A percentile compares a stretch with the other conserved stretches of the same genome.
phyloP scores from a whole-genome alignment of 2,329 filamentous ascomycete genomes.

The Coleophoma eucalyptorum region DNA sequence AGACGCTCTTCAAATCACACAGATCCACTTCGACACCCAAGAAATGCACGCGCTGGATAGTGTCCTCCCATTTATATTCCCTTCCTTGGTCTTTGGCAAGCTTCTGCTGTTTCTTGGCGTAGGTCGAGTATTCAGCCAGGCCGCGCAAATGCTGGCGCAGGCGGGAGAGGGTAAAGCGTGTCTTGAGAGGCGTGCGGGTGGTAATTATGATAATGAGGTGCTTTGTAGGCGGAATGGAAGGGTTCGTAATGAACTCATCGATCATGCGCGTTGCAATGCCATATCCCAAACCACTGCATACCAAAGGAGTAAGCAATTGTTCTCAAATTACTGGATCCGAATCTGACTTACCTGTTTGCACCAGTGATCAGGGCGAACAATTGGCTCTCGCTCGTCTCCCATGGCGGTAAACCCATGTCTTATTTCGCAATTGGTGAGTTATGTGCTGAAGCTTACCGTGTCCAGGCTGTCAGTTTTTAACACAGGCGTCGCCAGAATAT shows the following conservation, averaged over 20 bases:
- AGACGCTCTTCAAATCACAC: slow-evolving; percentile 50
- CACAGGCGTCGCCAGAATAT: neutral
- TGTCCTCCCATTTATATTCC: slow-evolving; percentile 41
- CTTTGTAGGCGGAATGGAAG: slow-evolving; percentile 58
- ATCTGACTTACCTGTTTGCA: slow-evolving; percentile 67
- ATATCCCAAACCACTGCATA: slow-evolving; percentile 75
- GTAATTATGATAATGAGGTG: slow-evolving; percentile 79
- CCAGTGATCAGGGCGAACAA: slow-evolving; percentile 74
- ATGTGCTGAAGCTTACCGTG: no score
- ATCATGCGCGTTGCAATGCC: slow-evolving; percentile 81
- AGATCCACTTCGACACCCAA: slow-evolving; percentile 56
- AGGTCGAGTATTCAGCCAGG: slow-evolving; percentile 34
- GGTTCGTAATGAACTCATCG: slow-evolving; percentile 78
- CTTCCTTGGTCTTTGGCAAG: slow-evolving; percentile 53
- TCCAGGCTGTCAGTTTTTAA: no score
- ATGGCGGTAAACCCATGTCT: slow-evolving; percentile 27
- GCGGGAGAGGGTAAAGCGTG: slow-evolving; percentile 62
- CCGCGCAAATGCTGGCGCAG: slow-evolving; percentile 59
- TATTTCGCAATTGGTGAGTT: no score
- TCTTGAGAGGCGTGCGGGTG: slow-evolving; percentile 73
- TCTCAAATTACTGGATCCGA: no score
- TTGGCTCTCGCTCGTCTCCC: slow-evolving; percentile 36
- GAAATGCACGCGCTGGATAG: slow-evolving; percentile 51
- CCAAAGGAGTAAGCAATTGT: no score
- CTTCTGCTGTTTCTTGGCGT: slow-evolving; percentile 41